phyloP scores from a whole-genome alignment of 2,329 filamentous ascomycete genomes.

The Fusarium lyarnte region DNA sequence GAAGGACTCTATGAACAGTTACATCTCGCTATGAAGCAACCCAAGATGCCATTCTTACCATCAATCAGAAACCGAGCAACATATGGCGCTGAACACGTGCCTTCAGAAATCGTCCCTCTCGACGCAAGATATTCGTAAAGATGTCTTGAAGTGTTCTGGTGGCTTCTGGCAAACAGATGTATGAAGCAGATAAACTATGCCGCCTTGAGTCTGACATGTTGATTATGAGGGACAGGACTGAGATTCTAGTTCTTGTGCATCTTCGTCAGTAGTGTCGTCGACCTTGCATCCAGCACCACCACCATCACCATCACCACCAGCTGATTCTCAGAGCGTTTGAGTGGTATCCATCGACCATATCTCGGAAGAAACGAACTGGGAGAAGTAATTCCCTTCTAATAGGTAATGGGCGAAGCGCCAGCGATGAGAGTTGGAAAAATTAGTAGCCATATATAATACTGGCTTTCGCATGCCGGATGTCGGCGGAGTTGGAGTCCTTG shows the following conservation, averaged over 20 bases:
- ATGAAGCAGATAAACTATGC: background rate
- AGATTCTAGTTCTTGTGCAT: background rate
- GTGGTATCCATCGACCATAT: background rate
- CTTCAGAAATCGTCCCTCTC: background rate
- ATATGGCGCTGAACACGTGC: background rate
- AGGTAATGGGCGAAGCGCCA: background rate
- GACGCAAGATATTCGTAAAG: background rate
- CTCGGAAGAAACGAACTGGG: background rate
- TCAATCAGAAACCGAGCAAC: background rate
- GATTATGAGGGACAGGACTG: no score
- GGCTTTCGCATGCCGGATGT: fast-evolving
- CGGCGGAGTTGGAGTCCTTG: background rate
- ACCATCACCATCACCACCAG: fast-evolving
- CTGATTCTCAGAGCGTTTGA: background rate
- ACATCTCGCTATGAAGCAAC: background rate
- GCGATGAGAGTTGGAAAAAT: no score
- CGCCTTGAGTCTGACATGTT: no score
- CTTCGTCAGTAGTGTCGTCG: no score
- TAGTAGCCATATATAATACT: background rate
- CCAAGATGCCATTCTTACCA: fast-evolving
- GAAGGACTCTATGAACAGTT: background rate
- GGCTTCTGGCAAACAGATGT: background rate
- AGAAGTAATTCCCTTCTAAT: no score
- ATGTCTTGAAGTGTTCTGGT: background rate
- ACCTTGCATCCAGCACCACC: background rate